Percentiles rank a stretch among this genome's conserved stretches.
Evolutionary conservation across 306 rosid genomes (phyloP).

Genomic region (Begonia masoniana): DNA sequence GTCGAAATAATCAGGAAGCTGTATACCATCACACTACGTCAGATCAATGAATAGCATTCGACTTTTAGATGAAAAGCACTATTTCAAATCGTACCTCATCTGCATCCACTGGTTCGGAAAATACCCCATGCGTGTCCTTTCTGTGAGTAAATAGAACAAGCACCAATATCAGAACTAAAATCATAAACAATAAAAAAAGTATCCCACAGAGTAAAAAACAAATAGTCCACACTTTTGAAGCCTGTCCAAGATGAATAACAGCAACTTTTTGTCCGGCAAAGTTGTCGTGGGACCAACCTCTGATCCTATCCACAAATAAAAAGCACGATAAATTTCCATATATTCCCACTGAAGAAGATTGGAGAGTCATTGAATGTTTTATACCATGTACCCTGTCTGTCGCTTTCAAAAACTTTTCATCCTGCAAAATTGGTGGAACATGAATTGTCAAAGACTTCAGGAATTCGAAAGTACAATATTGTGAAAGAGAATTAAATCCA

Average conservation of each 20-base stretch:
- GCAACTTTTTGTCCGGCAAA: slow-evolving; percentile 99
- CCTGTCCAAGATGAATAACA: slow-evolving; percentile 95
- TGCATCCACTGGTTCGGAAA: slow-evolving; percentile 91
- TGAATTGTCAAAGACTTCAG: slow-evolving; percentile 8
- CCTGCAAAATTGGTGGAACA: slow-evolving; percentile 51
- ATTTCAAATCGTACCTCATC: slow-evolving; percentile 45
- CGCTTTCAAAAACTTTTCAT: slow-evolving; percentile 67
- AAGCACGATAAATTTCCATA: too few species aligned
- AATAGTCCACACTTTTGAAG: slow-evolving; percentile 72
- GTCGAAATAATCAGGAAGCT: slow-evolving; percentile 94
- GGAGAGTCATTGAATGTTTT: slow-evolving; percentile 23
- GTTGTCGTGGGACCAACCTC: slow-evolving; percentile 96
- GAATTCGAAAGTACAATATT: too few species aligned
- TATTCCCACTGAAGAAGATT: slow-evolving; percentile 10
- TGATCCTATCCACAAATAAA: slow-evolving; percentile 52
- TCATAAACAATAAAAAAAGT: slow-evolving; percentile 9
- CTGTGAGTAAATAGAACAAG: slow-evolving; percentile 36
- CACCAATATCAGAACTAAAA: slow-evolving; percentile 18
- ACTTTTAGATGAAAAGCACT: slow-evolving; percentile 1
- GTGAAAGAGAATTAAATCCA: not conserved
- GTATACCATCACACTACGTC: slow-evolving; percentile 10
- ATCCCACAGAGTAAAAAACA: slow-evolving; percentile 3
- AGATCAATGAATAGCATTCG: slow-evolving; percentile 12
- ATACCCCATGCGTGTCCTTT: slow-evolving; percentile 89
- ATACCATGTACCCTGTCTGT: slow-evolving; percentile 80